A percentile compares a stretch with the other conserved stretches of the same genome.
Conservation (phyloP, 371 early-diverging fungal genomes). For the Apophysomyces sp. region DNA sequence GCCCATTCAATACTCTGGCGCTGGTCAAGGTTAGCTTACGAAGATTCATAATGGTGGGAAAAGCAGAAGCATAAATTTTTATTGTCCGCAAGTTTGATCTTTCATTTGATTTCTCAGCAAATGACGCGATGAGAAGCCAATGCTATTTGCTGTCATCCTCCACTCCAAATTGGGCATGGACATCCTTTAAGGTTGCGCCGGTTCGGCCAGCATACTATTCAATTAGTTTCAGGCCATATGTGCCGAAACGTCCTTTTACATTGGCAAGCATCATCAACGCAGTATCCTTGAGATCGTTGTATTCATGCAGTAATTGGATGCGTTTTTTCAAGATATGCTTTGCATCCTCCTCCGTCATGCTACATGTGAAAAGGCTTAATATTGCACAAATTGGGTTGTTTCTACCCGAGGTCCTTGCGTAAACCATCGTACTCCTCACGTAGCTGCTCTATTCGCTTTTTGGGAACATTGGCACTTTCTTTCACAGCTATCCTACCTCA, state of each 20-base stretch:
- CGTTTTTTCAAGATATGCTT: conserved; percentile 1
- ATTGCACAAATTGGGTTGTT: neutral
- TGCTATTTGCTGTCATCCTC: neutral
- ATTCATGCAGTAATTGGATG: conserved; percentile 18
- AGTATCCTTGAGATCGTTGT: conserved; percentile 17
- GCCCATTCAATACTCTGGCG: neutral
- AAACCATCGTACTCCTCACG: neutral
- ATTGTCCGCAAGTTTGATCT: conserved; percentile 1
- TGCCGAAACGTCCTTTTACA: neutral
- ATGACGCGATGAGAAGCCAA: conserved; percentile 1
- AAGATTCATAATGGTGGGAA: neutral
- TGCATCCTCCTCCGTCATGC: conserved; percentile 14
- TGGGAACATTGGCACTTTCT: neutral
- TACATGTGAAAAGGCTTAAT: neutral
- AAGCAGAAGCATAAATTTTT: neutral
- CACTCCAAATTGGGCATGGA: neutral
- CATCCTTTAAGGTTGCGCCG: neutral
- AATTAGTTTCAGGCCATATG: neutral
- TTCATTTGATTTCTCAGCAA: neutral
- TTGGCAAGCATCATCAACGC: conserved; percentile 9
- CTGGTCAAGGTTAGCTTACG: neutral
- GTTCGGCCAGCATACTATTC: neutral
- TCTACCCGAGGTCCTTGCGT: neutral
- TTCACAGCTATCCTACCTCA: neutral
- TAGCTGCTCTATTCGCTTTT: neutral